Base-by-base conservation (phyloP, 2,329 filamentous ascomycete genomes). In the Alternaria gaisen region DNA sequence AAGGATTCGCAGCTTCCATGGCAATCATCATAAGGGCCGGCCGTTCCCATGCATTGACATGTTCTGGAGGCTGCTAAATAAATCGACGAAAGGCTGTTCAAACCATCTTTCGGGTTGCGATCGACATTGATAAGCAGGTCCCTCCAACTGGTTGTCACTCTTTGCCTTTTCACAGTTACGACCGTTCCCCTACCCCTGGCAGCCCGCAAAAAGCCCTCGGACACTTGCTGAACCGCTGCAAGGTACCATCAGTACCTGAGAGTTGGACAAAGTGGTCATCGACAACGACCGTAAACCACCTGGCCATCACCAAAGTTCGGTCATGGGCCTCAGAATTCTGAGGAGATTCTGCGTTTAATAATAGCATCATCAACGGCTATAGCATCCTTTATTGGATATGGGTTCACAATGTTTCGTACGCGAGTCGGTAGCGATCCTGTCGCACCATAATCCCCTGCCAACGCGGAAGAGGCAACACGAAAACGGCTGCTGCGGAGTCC, bases 371-470 rank as follows among this genome's bases (percentile, higher is more conserved):
- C 22, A 36, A 54, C 30, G 53, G 26, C 53, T 50, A 59, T 36
- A 60, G 44, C 43, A 63, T 53, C 58, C 55, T 63, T 64, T 61
- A 52, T 61, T 53, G 53, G 46, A 56, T 53, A 71, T 71, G 65
- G 64, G 46, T 53, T 56, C 59, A 32, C 64, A 62, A 48, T 54
- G 56, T 59, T 61, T 64, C 42, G 62, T 69, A 66, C 61, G 57
- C 57, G 63, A 66, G 55, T 66, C 72, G 64, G 65, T 60, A 68
- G 59, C 67, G 63, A 64, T 51, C 51, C n/a, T 71, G 75, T 76
- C 72, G 71, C 74, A 77, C 75, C 75, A 77, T 75, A 47, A 56
- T 63, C 66, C 60, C 66, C 58, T 65, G 60, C 62, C 64, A 63
- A 59, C 59, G 53, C 65, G 50, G 59, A 63, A 64, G 54, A 63